Base-by-base conservation (phyloP, 1,139 yeast species). In the Candida sojae region DNA sequence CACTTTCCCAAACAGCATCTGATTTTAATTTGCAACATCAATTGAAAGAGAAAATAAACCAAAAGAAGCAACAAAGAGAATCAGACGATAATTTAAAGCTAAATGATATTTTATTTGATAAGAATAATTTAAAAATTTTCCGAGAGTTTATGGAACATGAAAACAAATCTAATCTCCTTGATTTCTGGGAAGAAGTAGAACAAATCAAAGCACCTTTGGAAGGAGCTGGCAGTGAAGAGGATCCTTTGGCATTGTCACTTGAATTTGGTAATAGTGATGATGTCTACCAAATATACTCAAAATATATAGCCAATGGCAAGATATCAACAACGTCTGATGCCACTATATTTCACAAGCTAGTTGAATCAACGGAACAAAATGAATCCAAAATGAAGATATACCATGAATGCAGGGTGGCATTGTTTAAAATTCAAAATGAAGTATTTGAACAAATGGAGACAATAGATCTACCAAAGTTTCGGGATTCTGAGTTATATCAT, bases 161-260 rank as follows among this genome's bases (percentile, higher is more conserved):
- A 25, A 66, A 73, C 8, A 64, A 82, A 44, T 59, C 72, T 1
- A 64, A 68, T 2, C 56, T 79, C 28, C 61, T 89, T 4, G 83
- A 81, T 42, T 84, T 83, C 51, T 89, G 92, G 88, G 64, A 79
- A 9, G 77, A 82, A 0, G 86, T 88, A 1, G 88, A 89, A 52
- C 73, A 78, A 1, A 73, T 88, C 35, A 82, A 83, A 57, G 88
- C 87, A 44, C 96, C 96, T 0, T 64, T 88, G 26, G 93, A 86
- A 51, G 84, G 78, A n/a, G 52, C 63, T 56, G 25, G 61, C 51
- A 62, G 59, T 8, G 70, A 56, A 28, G 51, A 62, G 9, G 53
- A 52, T 12, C 57, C 62, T 8, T 52, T 67, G 32, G 57, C 67
- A 2, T 51, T 73, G 17, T 67, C 68, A 12, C 60, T 69, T 11